Base-by-base conservation (phyloP, 2,329 filamentous ascomycete genomes). In the Tolypocladium amazonense region DNA sequence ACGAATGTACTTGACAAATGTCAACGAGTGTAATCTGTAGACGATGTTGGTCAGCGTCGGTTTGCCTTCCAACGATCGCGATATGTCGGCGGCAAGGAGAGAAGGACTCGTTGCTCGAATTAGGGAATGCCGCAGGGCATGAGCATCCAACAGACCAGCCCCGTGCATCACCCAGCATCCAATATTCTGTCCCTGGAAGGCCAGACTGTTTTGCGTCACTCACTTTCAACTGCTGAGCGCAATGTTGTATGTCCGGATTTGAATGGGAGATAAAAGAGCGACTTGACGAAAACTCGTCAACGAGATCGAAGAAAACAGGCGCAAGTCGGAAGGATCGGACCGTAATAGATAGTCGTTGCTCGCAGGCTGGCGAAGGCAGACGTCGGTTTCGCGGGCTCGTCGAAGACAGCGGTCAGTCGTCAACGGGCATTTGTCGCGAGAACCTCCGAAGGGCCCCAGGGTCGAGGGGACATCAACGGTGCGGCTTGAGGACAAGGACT, bases 1-100 rank as follows among this genome's bases (percentile, higher is more conserved):
- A 81, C 76, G 82, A 84, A 75, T 81, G 81, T 81, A 82, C 76
- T 81, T 83, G 81, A 83, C 80, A 76, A 67, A 65, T 75, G 75
- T 79, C 77, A 82, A 83, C 69, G 78, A 82, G 74, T 71, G 80
- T 79, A 66, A 61, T 71, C 68, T 71, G 38, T 1, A 15, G 23
- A 15, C 14, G 20, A 30, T 30, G 62, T 68, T 56, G 67, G 66
- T 57, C 4, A 20, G 9, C n/a, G 18, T 54, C 37, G 6, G 6
- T 11, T 9, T 14, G 9, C 12, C 1, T 33, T 33, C 18, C 8
- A 53, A 18, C 8, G 9, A 11, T n/a, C 8, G 50, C 50, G 27
- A 14, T 11, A n/a, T 2, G 47, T 18, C 47, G 6, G 18, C 15
- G 50, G 33, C 15, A 4, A 11, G 18, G 18, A 6, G 5, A 7